Evolutionary conservation across 1,284 basidiomycete genomes (phyloP), one percentile per base, ranked within the genome.

Genomic region (Trichosporon sp.): DNA sequence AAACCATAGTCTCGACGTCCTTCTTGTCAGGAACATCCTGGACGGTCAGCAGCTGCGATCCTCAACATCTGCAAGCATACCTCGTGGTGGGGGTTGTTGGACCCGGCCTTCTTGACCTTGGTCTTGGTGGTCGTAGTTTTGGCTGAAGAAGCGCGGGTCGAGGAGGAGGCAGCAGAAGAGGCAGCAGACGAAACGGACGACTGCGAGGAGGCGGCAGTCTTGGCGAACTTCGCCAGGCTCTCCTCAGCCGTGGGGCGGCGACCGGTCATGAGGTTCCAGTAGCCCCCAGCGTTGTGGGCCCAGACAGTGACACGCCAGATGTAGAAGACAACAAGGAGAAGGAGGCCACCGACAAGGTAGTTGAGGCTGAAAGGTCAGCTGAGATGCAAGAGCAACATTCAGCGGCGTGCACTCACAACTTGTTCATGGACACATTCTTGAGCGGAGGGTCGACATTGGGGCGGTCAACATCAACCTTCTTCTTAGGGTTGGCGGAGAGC

Each of bases 201-300:
- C 51, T 54, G 21, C 16, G 67, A 51, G n/a, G 54, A 7, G 19
- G 48, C 35, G 46, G 43, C 32, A 37, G 48, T 63, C 65, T 67
- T 65, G 26, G 37, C 46, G 7, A 63, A n/a, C 32, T 63, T 10
- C 2, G 59, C 59, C 1, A 63, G 32, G 48, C 54, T 67, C 38
- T 43, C 26, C 26, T 43, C 56, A 14, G 56, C 63, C 54, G 46
- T 54, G 5, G 70, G 66, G 14, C 79, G 77, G 40, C 73, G 71
- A 1, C 83, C 83, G 2, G 81, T 83, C 70, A 82, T 71, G 54
- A 84, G 75, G 46, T 81, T 79, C 82, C 82, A 84, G 73, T 84
- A 84, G 2, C 83, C 83, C 12, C 83, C 83, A 1, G 76, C 81
- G 7, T 83, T 73, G 31, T 67, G 61, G 1, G 83, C 83, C 82